Percentiles rank a stretch among this genome's conserved stretches.
Evolutionary conservation across 305 asterid species (phyloP).

Genomic region (Fraxinus velutina): DNA sequence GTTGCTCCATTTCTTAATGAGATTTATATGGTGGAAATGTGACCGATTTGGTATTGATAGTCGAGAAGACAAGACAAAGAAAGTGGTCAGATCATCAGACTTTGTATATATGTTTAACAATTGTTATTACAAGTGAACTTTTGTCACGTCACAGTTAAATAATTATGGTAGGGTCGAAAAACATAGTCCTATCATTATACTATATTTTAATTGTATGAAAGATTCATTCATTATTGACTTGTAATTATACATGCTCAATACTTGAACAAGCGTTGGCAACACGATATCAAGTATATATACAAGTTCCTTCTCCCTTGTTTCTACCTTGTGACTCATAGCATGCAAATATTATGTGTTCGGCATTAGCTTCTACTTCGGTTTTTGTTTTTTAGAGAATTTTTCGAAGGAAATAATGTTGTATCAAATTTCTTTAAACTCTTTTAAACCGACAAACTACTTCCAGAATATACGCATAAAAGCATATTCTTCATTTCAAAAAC

Average conservation of each 20-base stretch:
- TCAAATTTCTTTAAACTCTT: not conserved
- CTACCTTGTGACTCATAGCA: not conserved
- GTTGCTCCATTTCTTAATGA: not conserved
- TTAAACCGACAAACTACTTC: not conserved
- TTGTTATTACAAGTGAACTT: not conserved
- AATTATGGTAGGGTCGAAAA: no score
- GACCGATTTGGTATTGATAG: constrained; percentile 27
- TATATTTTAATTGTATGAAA: not conserved
- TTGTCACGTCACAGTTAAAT: not conserved
- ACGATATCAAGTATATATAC: not conserved
- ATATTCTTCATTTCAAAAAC: not conserved
- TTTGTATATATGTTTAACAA: not conserved
- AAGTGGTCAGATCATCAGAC: not conserved
- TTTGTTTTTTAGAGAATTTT: not conserved
- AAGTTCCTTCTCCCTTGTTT: not conserved
- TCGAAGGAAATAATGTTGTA: not conserved
- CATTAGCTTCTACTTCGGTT: not conserved
- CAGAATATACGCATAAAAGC: not conserved
- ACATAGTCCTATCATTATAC: not conserved
- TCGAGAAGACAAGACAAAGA: constrained; percentile 4
- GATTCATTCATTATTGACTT: not conserved
- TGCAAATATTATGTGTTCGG: not conserved
- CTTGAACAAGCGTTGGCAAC: not conserved
- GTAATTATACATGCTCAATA: not conserved
- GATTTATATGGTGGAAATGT: constrained; percentile 2